Evolutionary conservation across 139 green algal genomes (phyloP), one percentile per base, ranked within the genome.

Genomic region (Dunaliella primolecta): DNA sequence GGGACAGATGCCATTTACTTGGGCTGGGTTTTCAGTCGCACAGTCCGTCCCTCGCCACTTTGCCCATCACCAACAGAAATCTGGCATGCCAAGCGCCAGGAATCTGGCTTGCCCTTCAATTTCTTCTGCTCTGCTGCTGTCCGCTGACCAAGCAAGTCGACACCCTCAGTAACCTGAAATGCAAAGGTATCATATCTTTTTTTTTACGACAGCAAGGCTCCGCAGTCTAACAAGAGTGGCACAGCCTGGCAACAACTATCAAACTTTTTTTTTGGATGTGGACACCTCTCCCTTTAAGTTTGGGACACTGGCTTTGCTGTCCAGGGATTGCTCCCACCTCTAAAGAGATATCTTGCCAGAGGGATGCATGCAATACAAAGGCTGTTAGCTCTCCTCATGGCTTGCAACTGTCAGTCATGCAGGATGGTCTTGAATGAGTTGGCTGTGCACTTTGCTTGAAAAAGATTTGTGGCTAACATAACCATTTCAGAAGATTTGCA

Each of bases 51-150:
- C n/a, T n/a, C n/a, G n/a, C 46, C 83, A 82, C 91, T 94, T 7
- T 81, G 84, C 0, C 91, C 92, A 72, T 95, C 92, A 0, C 92
- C 92, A 0, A 93, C 83, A 74, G 92, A 85, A 0, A 89, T 92
- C 78, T 95, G 92, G 83, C 92, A 95, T 0, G 92, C 90, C 27
- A 95, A 76, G 24, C 92, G 81, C 81, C 81, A 94, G 32, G 24
- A 84, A 0, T 81, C 85, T 0, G 91, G 91, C 33, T 92, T 93
- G 84, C 89, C 89, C 33, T 90, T 89, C 0, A 95, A 83, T 76
- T 93, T 93, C 81, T 91, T 89, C 3, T 89, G 75, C 84, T 95
- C 92, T 1, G 81, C 87, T 2, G 64, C 56, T 0, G 85, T 92
- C 0, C 87, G 83, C 46, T 90, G 88, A 23, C 86, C 91, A 30